Conservation (phyloP, 129 eudicot species). For the Flaveria bidentis region DNA sequence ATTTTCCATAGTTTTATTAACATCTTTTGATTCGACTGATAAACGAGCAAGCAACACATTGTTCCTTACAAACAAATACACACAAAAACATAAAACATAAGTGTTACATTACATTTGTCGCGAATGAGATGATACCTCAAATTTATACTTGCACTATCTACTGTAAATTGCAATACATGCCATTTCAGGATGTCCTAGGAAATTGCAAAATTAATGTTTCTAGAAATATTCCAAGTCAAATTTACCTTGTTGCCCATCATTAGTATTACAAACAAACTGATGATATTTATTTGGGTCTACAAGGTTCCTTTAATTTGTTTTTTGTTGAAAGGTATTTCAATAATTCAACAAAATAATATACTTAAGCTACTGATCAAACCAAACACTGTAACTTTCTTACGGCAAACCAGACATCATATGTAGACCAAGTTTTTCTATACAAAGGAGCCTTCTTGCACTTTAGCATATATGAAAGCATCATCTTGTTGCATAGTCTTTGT, state of each 20-base stretch:
- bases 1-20: too few relatives aligned
- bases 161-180: too few relatives aligned
- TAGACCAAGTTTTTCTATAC: slow-evolving; percentile 2
- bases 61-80: too few relatives aligned
- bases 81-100: too few relatives aligned
- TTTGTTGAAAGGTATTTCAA: not conserved
- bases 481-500: slow-evolving; percentile 1
- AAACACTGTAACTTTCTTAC: not conserved
- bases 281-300: not conserved
- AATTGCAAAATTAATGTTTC: too few relatives aligned
- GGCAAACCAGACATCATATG: not conserved
- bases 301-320: not conserved
- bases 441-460: not conserved
- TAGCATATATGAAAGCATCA: not conserved
- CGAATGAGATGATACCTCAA: too few relatives aligned
- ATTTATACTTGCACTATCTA: too few relatives aligned
- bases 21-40: too few relatives aligned
- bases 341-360: not conserved
- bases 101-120: too few relatives aligned
- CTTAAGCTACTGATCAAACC: slow-evolving; percentile 5
- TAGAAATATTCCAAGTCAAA: too few relatives aligned
- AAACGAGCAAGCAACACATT: too few relatives aligned
- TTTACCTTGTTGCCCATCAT: not conserved
- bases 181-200: too few relatives aligned
- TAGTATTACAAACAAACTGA: not conserved